Percentiles rank a stretch among this genome's conserved stretches.
Conservation (phyloP, 768 basidiomycete genomes). For the Pleurotus ostreatus region DNA sequence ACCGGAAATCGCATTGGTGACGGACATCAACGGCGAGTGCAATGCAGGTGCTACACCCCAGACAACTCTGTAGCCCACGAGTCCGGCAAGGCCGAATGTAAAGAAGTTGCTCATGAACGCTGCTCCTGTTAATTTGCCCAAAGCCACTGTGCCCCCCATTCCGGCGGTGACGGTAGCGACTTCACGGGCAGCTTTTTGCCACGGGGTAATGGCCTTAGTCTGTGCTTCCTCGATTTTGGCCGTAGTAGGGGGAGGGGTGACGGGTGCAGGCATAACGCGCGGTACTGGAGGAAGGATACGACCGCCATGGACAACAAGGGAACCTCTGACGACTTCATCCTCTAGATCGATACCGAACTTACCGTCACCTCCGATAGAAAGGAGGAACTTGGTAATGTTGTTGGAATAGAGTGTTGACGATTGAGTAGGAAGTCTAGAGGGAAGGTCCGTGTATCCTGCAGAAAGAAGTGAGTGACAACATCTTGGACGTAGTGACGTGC, state of each 20-base stretch:
- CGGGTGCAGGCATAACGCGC: constrained; percentile 62
- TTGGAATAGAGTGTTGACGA: constrained; percentile 89
- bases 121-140: constrained; percentile 77
- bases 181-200: constrained; percentile 76
- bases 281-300: constrained; percentile 63
- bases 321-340: constrained; percentile 83
- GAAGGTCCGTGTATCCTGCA: constrained; percentile 77
- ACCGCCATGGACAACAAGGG: constrained; percentile 70
- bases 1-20: constrained; percentile 87
- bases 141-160: constrained; percentile 66
- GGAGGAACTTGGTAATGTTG: constrained; percentile 85
- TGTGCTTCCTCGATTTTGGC: constrained; percentile 40
- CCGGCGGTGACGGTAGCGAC: constrained; percentile 72
- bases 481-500: neutral
- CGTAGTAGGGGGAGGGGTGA: constrained; percentile 46
- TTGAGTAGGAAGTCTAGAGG: constrained; percentile 86
- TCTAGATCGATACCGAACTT: constrained; percentile 66
- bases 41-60: constrained; percentile 88
- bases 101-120: constrained; percentile 89
- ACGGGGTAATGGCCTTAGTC: constrained; percentile 71
- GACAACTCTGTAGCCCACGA: constrained; percentile 83
- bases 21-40: constrained; percentile 89
- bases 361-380: constrained; percentile 67
- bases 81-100: constrained; percentile 80
- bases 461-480: neutral